Base-by-base conservation (phyloP, 352 stramenopile species). In the Globisporangium paddicum region DNA sequence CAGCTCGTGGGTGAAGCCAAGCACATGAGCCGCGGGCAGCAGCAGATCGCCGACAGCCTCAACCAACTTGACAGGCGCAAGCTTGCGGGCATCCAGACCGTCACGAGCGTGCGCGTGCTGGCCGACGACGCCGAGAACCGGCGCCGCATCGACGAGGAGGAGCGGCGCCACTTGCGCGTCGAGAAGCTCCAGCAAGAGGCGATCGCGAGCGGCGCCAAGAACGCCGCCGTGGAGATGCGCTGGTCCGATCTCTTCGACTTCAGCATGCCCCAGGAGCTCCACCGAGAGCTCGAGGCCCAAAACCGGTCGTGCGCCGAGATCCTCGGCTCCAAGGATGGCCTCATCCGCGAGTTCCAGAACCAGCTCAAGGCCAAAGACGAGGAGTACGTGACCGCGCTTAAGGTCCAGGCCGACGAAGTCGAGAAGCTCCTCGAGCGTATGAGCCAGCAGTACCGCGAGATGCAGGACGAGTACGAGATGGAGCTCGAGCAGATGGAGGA, bases 341-440 rank as follows among this genome's bases (percentile, higher is more conserved):
- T 97, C 6, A 96, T 97, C 60, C 77, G 71, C 26, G 88, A 95
- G 55, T 97, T 98, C 59, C 89, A 98, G 70, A 66, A 66, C 2
- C 87, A 98, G 63, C 71, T 98, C 10, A 98, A 97, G 52, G 72
- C 69, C 28, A 98, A 98, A 60, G 94, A 98, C 59, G 94, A 98
- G 71, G 88, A 98, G 66, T 98, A 98, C 63, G 93, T 98, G 34
- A 92, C 81, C 19, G 68, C 91, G 18, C 79, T 98, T 16, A 96
- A 97, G 54, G 72, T 90, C 21, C 90, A 98, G 58, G 76, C 81
- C 1, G 82, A 96, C 59, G 93, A 98, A 42, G 79, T 98, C 1
- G 89, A 97, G 57, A 82, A 91, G 51, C 69, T 98, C 13, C 68
- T 98, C 2, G 71, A 83, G 23, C 77, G 86, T 30, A 98, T 98